Percentiles rank a stretch among this genome's conserved stretches.
phyloP scores from a whole-genome alignment of 73 alveolate species.

The Blepharisma japonicum region DNA sequence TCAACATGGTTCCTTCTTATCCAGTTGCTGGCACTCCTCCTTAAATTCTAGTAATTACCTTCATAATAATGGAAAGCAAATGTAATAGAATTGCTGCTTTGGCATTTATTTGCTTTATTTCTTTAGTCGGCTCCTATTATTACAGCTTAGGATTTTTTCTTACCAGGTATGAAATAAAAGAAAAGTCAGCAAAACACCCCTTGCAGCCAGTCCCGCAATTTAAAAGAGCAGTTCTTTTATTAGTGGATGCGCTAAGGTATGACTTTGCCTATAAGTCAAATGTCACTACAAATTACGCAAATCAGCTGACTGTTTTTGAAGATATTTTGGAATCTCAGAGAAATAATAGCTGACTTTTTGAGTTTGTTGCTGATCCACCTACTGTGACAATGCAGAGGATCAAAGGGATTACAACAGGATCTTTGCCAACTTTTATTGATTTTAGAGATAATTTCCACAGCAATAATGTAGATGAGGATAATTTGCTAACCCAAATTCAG shows the following conservation, averaged over 20 bases:
- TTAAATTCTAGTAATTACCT: too few species aligned
- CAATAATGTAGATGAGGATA: conserved; percentile 44
- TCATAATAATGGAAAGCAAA: too few species aligned
- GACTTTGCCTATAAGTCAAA: conserved; percentile 36
- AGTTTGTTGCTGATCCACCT: conserved; percentile 60
- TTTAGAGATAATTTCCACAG: conserved; percentile 51
- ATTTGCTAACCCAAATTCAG: conserved; percentile 36
- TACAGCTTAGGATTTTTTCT: conserved; percentile 28
- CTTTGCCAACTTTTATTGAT: conserved; percentile 65
- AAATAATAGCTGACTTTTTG: conserved; percentile 33
- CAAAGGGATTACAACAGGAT: conserved; percentile 56
- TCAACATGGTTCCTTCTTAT: conserved; percentile 15
- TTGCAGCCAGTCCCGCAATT: not conserved
- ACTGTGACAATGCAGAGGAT: conserved; percentile 65
- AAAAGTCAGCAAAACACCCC: not conserved
- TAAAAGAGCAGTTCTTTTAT: conserved; percentile 23
- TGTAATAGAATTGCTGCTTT: too few species aligned
- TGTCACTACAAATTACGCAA: conserved; percentile 5
- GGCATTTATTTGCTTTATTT: too few species aligned
- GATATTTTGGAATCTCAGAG: conserved; percentile 40
- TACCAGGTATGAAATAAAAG: conserved; percentile 28
- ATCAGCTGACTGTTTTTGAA: conserved; percentile 33
- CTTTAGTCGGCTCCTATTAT: not conserved
- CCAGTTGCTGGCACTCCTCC: not conserved
- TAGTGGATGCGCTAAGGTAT: conserved; percentile 43